Evolutionary conservation across 805 yeast species (phyloP).

Genomic region (Komagataella pseudopastoris): DNA sequence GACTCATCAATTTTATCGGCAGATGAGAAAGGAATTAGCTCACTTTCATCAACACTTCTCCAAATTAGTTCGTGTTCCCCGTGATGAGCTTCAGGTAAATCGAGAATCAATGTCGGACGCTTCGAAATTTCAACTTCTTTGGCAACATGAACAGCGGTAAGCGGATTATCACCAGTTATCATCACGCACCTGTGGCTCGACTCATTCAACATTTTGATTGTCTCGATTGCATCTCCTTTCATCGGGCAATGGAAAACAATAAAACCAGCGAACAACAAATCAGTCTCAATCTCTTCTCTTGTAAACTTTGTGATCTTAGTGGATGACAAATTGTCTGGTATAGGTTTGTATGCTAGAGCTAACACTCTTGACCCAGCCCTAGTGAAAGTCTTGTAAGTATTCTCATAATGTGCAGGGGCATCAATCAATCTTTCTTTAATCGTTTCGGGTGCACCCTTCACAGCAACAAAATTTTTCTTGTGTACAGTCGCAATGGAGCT

Average conservation of each 20-base stretch:
- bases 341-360: constrained; percentile 79
- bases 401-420: constrained; percentile 74
- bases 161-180: constrained; percentile 98
- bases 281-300: constrained; percentile 67
- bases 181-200: constrained; percentile 91
- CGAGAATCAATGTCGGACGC: constrained; percentile 75
- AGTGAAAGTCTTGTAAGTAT: constrained; percentile 76
- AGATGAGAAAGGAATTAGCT: constrained; percentile 52
- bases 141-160: constrained; percentile 97
- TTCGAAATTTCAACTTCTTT: constrained; percentile 81
- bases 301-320: constrained; percentile 41
- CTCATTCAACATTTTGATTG: constrained; percentile 85
- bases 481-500: constrained; percentile 61
- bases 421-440: constrained; percentile 59
- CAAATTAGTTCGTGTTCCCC: constrained; percentile 53
- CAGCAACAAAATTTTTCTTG: constrained; percentile 59
- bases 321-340: constrained; percentile 37
- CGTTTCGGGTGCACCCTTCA: constrained; percentile 98
- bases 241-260: constrained; percentile 95
- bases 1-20: constrained; percentile 38
- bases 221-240: constrained; percentile 83
- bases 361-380: constrained; percentile 94
- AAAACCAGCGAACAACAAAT: constrained; percentile 77
- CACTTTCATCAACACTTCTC: constrained; percentile 75
- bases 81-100: constrained; percentile 64